Evolutionary conservation across 805 yeast genomes (phyloP).

Genomic region (Kodamaea fukazawae): DNA sequence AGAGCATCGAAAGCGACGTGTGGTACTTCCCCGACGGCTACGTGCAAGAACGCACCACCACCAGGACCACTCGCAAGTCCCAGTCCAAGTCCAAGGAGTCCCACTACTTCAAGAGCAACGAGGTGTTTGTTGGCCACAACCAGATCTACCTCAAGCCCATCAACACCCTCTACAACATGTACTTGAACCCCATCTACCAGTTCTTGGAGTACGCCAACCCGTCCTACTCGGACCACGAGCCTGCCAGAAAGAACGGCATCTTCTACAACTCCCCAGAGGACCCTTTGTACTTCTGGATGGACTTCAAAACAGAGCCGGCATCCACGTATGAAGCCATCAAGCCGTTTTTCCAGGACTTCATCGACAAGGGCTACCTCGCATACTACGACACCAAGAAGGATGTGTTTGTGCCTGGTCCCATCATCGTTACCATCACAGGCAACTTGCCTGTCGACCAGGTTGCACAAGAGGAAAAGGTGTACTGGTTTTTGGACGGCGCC

Average conservation of each 20-base stretch:
- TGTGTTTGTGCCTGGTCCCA: slow-evolving; percentile 46
- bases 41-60: slow-evolving; percentile 25
- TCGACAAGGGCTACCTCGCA: slow-evolving; percentile 49
- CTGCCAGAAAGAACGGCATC: slow-evolving; percentile 26
- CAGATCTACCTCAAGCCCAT: slow-evolving; percentile 42
- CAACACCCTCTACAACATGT: slow-evolving; percentile 48
- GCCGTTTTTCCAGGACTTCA: slow-evolving; percentile 45
- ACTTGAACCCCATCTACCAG: slow-evolving; percentile 50
- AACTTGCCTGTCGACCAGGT: slow-evolving; percentile 49
- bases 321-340: slow-evolving; percentile 46
- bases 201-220: slow-evolving; percentile 52
- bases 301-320: slow-evolving; percentile 57
- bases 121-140: slow-evolving; percentile 64
- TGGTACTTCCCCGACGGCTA: slow-evolving; percentile 46
- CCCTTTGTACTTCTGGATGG: slow-evolving; percentile 62
- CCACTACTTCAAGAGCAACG: slow-evolving; percentile 31
- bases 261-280: slow-evolving; percentile 44
- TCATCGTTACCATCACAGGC: slow-evolving; percentile 67
- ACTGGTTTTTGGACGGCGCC: slow-evolving; percentile 55
- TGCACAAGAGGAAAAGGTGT: slow-evolving; percentile 22
- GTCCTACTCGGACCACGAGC: slow-evolving; percentile 9
- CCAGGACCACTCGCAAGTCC: slow-evolving; percentile 21
- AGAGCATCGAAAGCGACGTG: slow-evolving; percentile 65
- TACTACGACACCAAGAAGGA: slow-evolving; percentile 39
- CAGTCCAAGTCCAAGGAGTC: slow-evolving; percentile 8